These are phyloP conservation scores for Elongisporangium senticosum DNA, from an alignment of 352 stramenopile species.

Conservation along the genomic window DNA sequence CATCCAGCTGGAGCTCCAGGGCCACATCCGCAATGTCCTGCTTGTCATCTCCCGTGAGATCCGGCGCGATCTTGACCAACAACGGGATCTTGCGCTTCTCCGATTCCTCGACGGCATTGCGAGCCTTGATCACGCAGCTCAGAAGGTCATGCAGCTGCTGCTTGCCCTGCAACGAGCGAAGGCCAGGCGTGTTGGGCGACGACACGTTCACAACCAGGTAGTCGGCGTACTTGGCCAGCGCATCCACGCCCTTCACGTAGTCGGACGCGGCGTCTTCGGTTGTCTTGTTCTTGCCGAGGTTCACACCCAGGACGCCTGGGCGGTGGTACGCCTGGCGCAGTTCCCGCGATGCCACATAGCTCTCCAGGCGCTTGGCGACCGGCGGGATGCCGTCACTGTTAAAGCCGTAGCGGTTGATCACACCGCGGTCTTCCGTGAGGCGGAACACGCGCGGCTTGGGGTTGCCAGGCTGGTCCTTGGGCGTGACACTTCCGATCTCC, in stretches of 20 bases:
- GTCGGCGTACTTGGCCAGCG: conserved; percentile 92
- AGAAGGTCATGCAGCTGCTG: conserved; percentile 78
- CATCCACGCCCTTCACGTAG: conserved; percentile 89
- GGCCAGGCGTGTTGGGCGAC: conserved; percentile 93
- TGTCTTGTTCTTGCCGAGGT: conserved; percentile 98
- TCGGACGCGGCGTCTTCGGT: conserved; percentile 77
- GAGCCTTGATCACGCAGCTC: conserved; percentile 57
- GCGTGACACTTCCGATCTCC: conserved; percentile 95
- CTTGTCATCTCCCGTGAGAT: conserved; percentile 94
- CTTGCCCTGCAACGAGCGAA: conserved; percentile 78
- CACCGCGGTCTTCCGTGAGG: conserved; percentile 89
- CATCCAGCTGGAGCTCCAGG: conserved; percentile 86
- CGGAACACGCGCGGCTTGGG: conserved; percentile 95
- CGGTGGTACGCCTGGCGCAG: conserved; percentile 34
- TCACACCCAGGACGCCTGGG: conserved; percentile 91
- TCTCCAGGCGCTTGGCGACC: conserved; percentile 65
- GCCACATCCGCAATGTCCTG: conserved; percentile 92
- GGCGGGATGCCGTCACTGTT: conserved; percentile 91
- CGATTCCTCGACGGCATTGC: conserved; percentile 46
- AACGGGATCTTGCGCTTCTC: conserved; percentile 82
- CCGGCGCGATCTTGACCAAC: conserved; percentile 97
- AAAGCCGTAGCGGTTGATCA: conserved; percentile 99
- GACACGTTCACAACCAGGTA: conserved; percentile 99
- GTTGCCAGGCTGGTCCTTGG: conserved; percentile 90
- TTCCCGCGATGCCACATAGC: conserved; percentile 40